A percentile compares a stretch with the other conserved stretches of the same genome.
Conservation (phyloP, 495 filamentous ascomycete species). For the Xylaria nigripes region DNA sequence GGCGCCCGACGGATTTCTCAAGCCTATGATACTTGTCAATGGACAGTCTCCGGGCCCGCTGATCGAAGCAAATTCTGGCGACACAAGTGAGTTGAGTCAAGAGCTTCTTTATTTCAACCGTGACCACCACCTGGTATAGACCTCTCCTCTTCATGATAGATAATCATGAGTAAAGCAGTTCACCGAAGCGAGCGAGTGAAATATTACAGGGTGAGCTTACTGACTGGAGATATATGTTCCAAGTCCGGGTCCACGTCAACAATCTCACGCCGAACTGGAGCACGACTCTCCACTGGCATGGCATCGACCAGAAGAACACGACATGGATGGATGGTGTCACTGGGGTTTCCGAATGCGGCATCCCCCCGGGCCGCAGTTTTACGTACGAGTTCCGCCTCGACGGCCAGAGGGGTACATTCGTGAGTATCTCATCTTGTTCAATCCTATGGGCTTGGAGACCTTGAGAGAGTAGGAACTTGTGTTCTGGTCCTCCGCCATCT, state of each 20-base stretch:
- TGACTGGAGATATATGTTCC: neutral
- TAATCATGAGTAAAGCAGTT: no score
- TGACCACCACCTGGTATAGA: neutral
- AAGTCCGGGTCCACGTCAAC: constrained; percentile 17
- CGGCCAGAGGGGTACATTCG: constrained; percentile 24
- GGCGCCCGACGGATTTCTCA: constrained; percentile 43
- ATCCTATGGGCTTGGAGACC: neutral
- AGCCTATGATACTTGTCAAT: constrained; percentile 48
- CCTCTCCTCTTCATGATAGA: no score
- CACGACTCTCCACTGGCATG: constrained; percentile 31
- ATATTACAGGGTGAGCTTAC: neutral
- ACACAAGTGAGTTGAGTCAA: constrained; percentile 20
- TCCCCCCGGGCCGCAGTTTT: constrained; percentile 20
- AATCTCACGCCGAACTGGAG: constrained; percentile 21
- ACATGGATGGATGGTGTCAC: constrained; percentile 26
- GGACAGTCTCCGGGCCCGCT: constrained; percentile 49
- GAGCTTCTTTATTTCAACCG: neutral
- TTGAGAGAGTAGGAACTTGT: neutral
- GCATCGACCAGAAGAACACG: constrained; percentile 21
- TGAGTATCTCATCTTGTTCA: neutral
- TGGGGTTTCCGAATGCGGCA: constrained; percentile 27
- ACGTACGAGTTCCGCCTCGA: constrained; percentile 26
- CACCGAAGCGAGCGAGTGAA: no score
- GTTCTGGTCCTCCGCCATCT: no score
- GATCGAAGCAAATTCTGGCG: constrained; percentile 43